phyloP scores from a whole-genome alignment of 1,284 basidiomycete species.

The Hypsizygus ulmarius region DNA sequence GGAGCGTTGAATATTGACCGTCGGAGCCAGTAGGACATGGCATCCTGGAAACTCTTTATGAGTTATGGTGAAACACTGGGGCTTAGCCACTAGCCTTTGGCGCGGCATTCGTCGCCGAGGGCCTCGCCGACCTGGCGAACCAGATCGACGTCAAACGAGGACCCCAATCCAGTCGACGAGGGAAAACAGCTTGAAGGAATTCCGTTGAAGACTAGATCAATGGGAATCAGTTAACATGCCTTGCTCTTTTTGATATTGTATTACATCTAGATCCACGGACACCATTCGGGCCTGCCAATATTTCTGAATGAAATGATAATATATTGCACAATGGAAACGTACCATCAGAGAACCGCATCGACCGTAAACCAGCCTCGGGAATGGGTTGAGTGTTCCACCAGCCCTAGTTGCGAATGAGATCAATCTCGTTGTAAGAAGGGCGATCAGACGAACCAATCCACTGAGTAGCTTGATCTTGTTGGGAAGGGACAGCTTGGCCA shows the following conservation, averaged over 20 bases:
- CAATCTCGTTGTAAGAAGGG: background rate
- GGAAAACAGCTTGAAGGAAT: slow-evolving; percentile 48
- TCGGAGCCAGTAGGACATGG: slow-evolving; percentile 50
- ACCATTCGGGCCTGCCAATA: slow-evolving; percentile 43
- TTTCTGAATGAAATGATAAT: background rate
- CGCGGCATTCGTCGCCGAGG: slow-evolving; percentile 44
- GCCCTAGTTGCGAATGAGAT: slow-evolving; percentile 26
- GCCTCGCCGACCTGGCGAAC: slow-evolving; percentile 40
- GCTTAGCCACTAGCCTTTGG: slow-evolving; percentile 34
- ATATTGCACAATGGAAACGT: background rate
- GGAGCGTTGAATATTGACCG: slow-evolving; percentile 53
- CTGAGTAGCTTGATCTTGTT: slow-evolving; percentile 45
- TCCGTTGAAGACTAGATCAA: slow-evolving; percentile 43
- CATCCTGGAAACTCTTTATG: slow-evolving; percentile 24
- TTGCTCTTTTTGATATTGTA: slow-evolving; percentile 8
- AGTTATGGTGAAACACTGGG: background rate
- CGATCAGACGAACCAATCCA: slow-evolving; percentile 31
- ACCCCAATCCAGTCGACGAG: slow-evolving; percentile 46
- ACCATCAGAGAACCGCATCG: slow-evolving; percentile 47
- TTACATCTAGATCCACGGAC: slow-evolving; percentile 47
- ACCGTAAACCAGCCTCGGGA: slow-evolving; percentile 42
- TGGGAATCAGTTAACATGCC: background rate
- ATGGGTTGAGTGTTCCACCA: slow-evolving; percentile 52
- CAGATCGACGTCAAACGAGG: slow-evolving; percentile 49
- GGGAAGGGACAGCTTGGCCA: slow-evolving; percentile 35